phyloP scores from a whole-genome alignment of 2,329 filamentous ascomycete species.

The Diplodia intermedia region DNA sequence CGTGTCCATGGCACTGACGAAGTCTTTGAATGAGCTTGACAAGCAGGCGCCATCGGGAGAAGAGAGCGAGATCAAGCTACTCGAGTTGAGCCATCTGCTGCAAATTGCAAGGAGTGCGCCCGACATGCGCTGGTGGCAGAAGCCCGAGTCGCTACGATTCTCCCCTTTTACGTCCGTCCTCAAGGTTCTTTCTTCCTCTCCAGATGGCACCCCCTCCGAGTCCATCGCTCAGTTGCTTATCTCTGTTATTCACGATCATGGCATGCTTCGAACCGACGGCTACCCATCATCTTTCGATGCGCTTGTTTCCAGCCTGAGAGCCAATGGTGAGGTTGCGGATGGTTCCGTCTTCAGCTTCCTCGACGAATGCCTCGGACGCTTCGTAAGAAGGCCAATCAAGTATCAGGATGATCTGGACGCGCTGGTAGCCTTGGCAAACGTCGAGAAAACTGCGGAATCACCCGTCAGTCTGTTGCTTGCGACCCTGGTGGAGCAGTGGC shows the following conservation, averaged over 20 bases:
- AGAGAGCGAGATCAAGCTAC: constrained; percentile 64
- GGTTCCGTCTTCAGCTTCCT: constrained; percentile 70
- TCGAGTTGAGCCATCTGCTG: constrained; percentile 83
- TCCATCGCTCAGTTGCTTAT: constrained; percentile 64
- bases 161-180: constrained; percentile 78
- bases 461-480: constrained; percentile 24
- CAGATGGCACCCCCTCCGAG: constrained; percentile 56
- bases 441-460: background rate
- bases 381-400: constrained; percentile 78
- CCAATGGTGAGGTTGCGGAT: constrained; percentile 52
- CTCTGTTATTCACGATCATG: constrained; percentile 68
- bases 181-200: constrained; percentile 61
- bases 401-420: constrained; percentile 76
- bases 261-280: constrained; percentile 64
- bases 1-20: constrained; percentile 76
- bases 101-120: constrained; percentile 80
- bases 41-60: constrained; percentile 47
- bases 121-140: constrained; percentile 90
- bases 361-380: constrained; percentile 81
- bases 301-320: constrained; percentile 54
- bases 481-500: constrained; percentile 42
- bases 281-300: constrained; percentile 49
- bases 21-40: constrained; percentile 69
- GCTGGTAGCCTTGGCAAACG: constrained; percentile 48
- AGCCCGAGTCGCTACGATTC: constrained; percentile 66